These are phyloP conservation scores for Talaromyces sp. DNA, from an alignment of 2,329 filamentous ascomycete species.

Conservation along the genomic window DNA sequence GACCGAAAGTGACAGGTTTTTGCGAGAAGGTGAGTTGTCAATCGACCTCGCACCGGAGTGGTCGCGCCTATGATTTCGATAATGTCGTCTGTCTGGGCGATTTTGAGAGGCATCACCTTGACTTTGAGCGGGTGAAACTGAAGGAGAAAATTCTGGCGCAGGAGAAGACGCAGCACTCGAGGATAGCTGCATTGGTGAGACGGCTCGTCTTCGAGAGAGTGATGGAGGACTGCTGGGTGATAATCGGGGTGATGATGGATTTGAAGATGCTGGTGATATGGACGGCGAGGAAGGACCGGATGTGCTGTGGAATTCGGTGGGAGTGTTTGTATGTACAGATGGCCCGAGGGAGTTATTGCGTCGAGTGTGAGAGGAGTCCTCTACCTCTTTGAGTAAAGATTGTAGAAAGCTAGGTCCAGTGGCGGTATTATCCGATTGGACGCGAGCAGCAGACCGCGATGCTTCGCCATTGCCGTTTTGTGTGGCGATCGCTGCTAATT, in stretches of 20 bases:
- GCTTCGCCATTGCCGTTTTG: conserved; percentile 36
- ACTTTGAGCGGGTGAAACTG: conserved; percentile 42
- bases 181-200: conserved; percentile 32
- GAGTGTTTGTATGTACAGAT: conserved; percentile 29
- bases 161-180: conserved; percentile 50
- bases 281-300: conserved; percentile 38
- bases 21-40: conserved; percentile 63
- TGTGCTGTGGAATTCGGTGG: conserved; percentile 27
- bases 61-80: background rate
- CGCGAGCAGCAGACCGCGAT: conserved; percentile 30
- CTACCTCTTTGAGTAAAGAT: conserved; percentile 81
- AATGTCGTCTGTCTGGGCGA: conserved; percentile 11
- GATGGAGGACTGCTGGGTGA: conserved; percentile 35
- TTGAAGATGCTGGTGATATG: conserved; percentile 35
- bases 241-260: conserved; percentile 33
- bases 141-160: conserved; percentile 67
- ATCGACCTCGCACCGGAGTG: conserved; percentile 36
- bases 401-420: conserved; percentile 74
- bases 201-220: conserved; percentile 24
- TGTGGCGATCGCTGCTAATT: conserved; percentile 41
- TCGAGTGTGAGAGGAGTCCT: conserved; percentile 43
- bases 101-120: conserved; percentile 11
- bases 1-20: conserved; percentile 66
- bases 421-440: conserved; percentile 28
- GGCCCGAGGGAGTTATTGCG: conserved; percentile 24